Evolutionary conservation across 768 basidiomycete genomes (phyloP).

Genomic region (Leucocoprinus sp.): DNA sequence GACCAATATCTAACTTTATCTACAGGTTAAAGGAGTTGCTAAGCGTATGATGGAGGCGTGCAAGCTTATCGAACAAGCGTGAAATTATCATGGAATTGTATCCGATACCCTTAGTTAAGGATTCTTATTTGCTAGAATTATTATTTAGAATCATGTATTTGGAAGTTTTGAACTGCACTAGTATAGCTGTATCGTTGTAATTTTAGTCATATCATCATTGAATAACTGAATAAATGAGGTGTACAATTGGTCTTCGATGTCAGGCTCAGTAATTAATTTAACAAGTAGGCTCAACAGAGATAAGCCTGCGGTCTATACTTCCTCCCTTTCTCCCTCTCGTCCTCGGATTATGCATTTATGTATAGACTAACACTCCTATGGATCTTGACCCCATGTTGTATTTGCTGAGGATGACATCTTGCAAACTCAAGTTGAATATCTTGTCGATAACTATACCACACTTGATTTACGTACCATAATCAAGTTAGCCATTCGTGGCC

Average conservation of each 20-base stretch:
- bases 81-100: background rate
- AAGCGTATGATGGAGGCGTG: conserved; percentile 20
- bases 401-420: conserved; percentile 34
- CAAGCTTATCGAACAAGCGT: conserved; percentile 2
- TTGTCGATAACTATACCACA: background rate
- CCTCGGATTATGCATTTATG: conserved; percentile 41
- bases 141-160: background rate
- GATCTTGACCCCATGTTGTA: conserved; percentile 33
- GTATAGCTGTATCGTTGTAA: background rate
- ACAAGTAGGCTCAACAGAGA: conserved; percentile 19
- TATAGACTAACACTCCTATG: conserved; percentile 46
- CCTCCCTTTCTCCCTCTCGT: conserved; percentile 23
- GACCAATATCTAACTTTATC: background rate
- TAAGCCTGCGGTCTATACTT: conserved; percentile 20
- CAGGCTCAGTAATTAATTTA: too few relatives aligned
- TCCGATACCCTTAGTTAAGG: too few relatives aligned
- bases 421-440: background rate
- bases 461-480: conserved; percentile 22
- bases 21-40: conserved; percentile 24
- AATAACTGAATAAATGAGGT: background rate
- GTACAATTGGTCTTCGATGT: too few relatives aligned
- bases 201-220: background rate
- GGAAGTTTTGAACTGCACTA: background rate
- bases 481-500: conserved; percentile 30
- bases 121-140: conserved; percentile 12